Evolutionary conservation across 2,329 filamentous ascomycete species (phyloP).

Genomic region (Trichoderma breve): DNA sequence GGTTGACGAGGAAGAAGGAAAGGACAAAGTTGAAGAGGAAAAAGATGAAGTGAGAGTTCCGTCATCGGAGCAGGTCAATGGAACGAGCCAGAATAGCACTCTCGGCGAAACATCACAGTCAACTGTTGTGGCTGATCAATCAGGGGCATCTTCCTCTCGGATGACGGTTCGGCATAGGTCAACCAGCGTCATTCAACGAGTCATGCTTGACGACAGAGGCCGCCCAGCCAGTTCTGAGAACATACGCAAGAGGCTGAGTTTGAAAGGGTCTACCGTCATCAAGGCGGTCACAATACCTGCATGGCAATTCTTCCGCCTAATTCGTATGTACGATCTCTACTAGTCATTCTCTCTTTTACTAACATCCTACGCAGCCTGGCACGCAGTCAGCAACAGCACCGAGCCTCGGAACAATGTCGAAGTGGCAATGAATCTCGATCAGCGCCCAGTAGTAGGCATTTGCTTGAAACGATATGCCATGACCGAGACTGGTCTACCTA

Average conservation of each 20-base stretch:
- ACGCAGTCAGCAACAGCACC: constrained; percentile 57
- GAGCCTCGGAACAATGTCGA: constrained; percentile 67
- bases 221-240: constrained; percentile 44
- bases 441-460: constrained; percentile 83
- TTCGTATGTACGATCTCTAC: constrained; percentile 59
- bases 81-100: not conserved
- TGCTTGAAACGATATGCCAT: constrained; percentile 86
- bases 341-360: constrained; percentile 26
- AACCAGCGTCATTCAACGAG: constrained; percentile 61
- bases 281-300: constrained; percentile 94
- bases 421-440: constrained; percentile 83
- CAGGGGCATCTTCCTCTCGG: not conserved
- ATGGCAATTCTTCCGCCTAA: constrained; percentile 94
- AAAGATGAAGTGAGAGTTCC: not conserved
- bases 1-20: not conserved
- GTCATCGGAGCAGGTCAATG: not conserved
- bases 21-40: not conserved
- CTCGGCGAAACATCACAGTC: not conserved
- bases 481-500: constrained; percentile 64
- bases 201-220: constrained; percentile 53
- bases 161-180: constrained; percentile 45
- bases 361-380: constrained; percentile 66
- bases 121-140: not conserved
- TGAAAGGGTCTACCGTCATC: constrained; percentile 49
- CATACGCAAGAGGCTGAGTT: constrained; percentile 42